Conservation (phyloP, 1,284 basidiomycete species). For the Earliella scabrosa region DNA sequence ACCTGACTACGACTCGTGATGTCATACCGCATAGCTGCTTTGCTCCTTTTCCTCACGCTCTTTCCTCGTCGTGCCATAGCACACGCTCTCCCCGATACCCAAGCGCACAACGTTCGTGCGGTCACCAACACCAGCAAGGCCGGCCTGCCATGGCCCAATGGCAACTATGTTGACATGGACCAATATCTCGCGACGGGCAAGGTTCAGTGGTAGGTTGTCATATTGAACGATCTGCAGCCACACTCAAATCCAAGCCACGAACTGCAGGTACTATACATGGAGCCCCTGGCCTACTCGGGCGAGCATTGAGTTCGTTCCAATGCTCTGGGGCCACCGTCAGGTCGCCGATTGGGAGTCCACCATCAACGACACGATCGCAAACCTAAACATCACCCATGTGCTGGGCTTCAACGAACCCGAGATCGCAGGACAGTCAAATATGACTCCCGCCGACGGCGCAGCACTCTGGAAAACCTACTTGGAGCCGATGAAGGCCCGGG, state of each 20-base stretch:
- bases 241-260: too few species aligned
- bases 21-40: slow-evolving; percentile 11
- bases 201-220: slow-evolving; percentile 34
- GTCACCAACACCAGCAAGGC: slow-evolving; percentile 28
- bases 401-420: slow-evolving; percentile 44
- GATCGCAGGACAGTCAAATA: slow-evolving; percentile 38
- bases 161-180: slow-evolving; percentile 27
- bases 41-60: slow-evolving; percentile 13
- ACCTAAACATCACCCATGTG: slow-evolving; percentile 29
- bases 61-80: slow-evolving; percentile 9
- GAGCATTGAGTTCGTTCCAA: slow-evolving; percentile 40
- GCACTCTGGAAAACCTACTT: slow-evolving; percentile 39
- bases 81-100: background rate
- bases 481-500: slow-evolving; percentile 38
- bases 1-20: slow-evolving; percentile 1
- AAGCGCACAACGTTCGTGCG: background rate
- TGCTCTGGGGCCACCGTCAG: slow-evolving; percentile 42
- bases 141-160: slow-evolving; percentile 41
- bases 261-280: slow-evolving; percentile 41
- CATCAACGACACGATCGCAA: slow-evolving; percentile 36
- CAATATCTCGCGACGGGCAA: slow-evolving; percentile 37
- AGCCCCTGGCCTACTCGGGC: slow-evolving; percentile 29
- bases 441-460: slow-evolving; percentile 36
- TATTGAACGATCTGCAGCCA: background rate
- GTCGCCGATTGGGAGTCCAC: slow-evolving; percentile 31